Evolutionary conservation across 1,284 basidiomycete genomes (phyloP).

Genomic region (Pyrrhoderma lamaoense): DNA sequence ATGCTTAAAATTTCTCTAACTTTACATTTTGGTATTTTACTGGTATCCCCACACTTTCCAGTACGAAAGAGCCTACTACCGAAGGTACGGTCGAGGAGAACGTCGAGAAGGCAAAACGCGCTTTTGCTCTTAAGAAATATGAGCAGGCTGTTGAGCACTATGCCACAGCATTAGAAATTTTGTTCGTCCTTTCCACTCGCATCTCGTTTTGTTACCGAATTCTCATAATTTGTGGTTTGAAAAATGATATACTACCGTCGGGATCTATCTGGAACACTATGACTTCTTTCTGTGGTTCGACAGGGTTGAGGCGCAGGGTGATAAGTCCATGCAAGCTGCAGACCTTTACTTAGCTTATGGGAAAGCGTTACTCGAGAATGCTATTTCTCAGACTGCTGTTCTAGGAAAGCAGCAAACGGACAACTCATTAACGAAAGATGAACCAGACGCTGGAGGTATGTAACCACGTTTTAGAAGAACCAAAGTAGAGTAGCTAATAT

Average conservation of each 20-base stretch:
- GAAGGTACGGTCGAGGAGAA: slow-evolving; percentile 43
- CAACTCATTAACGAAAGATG: slow-evolving; percentile 37
- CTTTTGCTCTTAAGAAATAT: slow-evolving; percentile 81
- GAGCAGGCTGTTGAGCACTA: slow-evolving; percentile 83
- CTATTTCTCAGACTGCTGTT: slow-evolving; percentile 73
- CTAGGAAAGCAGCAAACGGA: slow-evolving; percentile 74
- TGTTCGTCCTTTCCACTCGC: slow-evolving; percentile 53
- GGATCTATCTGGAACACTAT: slow-evolving; percentile 8
- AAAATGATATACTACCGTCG: no score
- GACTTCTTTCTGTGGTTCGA: background rate
- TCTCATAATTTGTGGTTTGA: no score
- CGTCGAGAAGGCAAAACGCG: slow-evolving; percentile 73
- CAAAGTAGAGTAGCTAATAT: background rate
- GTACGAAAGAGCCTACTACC: background rate
- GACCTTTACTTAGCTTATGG: slow-evolving; percentile 84
- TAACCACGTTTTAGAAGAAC: background rate
- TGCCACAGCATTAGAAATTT: slow-evolving; percentile 74
- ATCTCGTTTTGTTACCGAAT: no score
- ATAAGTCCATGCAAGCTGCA: slow-evolving; percentile 70
- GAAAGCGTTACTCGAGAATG: slow-evolving; percentile 82
- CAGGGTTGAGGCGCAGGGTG: slow-evolving; percentile 66
- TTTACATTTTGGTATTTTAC: no score
- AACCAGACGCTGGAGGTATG: slow-evolving; percentile 33
- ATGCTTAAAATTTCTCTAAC: no score
- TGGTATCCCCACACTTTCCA: no score